Conservation (phyloP, 257 asterid species). For the Solanum sparsipilum region DNA sequence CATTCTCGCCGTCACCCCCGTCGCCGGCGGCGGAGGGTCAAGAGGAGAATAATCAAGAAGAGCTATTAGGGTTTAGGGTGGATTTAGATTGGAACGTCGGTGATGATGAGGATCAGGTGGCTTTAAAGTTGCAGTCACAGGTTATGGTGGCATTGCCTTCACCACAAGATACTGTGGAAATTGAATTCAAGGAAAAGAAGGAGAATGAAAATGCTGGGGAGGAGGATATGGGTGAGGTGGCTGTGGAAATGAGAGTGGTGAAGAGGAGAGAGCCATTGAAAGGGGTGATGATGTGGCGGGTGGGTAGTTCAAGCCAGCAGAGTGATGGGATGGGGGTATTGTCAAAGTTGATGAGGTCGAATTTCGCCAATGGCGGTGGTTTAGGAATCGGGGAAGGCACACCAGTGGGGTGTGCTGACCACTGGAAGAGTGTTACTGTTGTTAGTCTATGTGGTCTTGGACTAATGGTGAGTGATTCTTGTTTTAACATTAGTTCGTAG, state of each 20-base stretch:
- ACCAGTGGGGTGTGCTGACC: conserved; percentile 32
- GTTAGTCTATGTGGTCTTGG: conserved; percentile 2
- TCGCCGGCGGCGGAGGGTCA: conserved; percentile 21
- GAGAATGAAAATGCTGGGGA: background rate
- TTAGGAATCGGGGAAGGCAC: conserved; percentile 13
- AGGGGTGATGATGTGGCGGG: conserved; percentile 66
- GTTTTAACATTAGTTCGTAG: background rate
- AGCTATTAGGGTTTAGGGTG: conserved; percentile 48
- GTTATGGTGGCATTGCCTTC: conserved; percentile 95
- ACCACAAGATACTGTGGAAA: conserved; percentile 69
- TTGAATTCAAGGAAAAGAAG: conserved; percentile 40
- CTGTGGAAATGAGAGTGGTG: conserved; percentile 71
- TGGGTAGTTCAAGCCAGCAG: conserved; percentile 83
- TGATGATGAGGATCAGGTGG: conserved; percentile 91
- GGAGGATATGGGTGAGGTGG: conserved; percentile 21
- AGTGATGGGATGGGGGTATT: conserved; percentile 88
- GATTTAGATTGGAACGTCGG: conserved; percentile 85
- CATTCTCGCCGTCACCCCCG: conserved; percentile 33
- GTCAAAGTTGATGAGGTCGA: conserved; percentile 69
- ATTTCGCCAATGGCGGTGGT: conserved; percentile 47
- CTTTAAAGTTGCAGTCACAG: conserved; percentile 85
- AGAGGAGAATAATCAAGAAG: conserved; percentile 23
- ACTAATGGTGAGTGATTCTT: conserved; percentile 5
- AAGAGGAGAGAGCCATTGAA: conserved; percentile 72
- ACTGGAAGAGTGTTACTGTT: conserved; percentile 3